Base-by-base conservation (phyloP, 495 filamentous ascomycete species). In the Neurospora pannonica region DNA sequence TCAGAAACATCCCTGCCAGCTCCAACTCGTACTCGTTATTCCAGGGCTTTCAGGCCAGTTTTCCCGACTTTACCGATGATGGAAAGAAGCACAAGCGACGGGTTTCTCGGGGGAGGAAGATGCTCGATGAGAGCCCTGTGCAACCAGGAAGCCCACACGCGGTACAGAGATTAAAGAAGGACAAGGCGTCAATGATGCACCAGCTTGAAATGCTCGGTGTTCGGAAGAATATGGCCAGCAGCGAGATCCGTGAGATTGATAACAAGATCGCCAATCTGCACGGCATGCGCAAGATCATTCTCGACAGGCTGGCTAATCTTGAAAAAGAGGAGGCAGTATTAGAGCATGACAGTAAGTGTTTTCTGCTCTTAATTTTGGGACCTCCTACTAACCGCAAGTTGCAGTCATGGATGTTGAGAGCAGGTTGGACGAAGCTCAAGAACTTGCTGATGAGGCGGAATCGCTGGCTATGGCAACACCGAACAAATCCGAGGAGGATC, bases 191-290 rank as follows among this genome's bases (percentile, higher is more conserved):
- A 70, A 84, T 98, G 81, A 90, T 89, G 80, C 93, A 94, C 78
- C 88, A 93, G 69, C 82, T 99, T 71, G 95, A 98, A 78, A 93
- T 97, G 91, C 91, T 98, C 84, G 86, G 91, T 13, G 88, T 99
- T 48, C 89, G 97, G 72, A 99, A 98, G 81, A 97, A 97, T 76
- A 97, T 99, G 96, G 94, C 94, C 79, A 95, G 94, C 77, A 89
- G 93, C 73, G 96, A 99, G 81, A 98, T 99, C 70, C 90, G 90
- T 54, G 96, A 99, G 80, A 97, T 99, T 71, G 96, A 99, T 80
- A 94, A 91, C 83, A 99, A 98, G 83, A 94, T 99, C 46, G 88
- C 94, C 39, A 99, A 98, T 81, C 85, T 98, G 71, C 92, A 94
- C 77, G 93, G 89, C 72, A 98, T 97, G 93, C 92, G 96, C 77